Conservation (phyloP, 2,329 filamentous ascomycete genomes). For the Stagonosporopsis rhizophila region DNA sequence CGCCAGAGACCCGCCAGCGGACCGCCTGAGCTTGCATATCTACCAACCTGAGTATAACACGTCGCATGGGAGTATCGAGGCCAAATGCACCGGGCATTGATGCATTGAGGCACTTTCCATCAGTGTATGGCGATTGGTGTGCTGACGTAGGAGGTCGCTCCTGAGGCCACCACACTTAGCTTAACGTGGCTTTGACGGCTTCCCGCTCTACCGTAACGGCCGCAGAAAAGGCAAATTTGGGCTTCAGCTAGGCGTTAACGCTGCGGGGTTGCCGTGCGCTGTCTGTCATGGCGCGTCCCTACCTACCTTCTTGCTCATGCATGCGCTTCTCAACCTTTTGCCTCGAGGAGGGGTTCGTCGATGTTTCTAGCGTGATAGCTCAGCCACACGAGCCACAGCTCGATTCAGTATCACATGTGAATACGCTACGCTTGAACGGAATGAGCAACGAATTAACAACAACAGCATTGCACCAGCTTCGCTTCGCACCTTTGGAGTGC, state of each 20-base stretch:
- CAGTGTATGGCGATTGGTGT: not conserved
- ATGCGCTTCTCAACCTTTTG: not conserved
- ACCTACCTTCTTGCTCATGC: not conserved
- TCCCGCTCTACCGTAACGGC: not conserved
- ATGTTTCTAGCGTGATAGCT: not conserved
- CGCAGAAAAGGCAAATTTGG: not conserved
- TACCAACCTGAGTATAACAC: not conserved
- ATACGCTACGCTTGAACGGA: too few species aligned
- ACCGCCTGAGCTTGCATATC: not conserved
- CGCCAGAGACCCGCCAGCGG: not conserved
- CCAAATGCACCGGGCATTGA: not conserved
- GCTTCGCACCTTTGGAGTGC: too few species aligned
- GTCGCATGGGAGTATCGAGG: not conserved
- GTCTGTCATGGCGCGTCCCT: not conserved
- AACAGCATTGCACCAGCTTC: too few species aligned
- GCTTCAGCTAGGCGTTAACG: not conserved
- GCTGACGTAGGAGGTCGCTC: not conserved
- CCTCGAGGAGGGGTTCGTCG: not conserved
- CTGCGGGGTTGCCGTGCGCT: not conserved
- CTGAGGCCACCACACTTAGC: not conserved
- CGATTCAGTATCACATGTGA: too few species aligned
- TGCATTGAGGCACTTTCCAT: not conserved
- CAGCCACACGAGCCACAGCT: too few species aligned
- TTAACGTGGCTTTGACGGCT: not conserved
- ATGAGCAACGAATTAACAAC: too few species aligned